Conservation (phyloP, 768 basidiomycete genomes). For the Pleurotus djamor region DNA sequence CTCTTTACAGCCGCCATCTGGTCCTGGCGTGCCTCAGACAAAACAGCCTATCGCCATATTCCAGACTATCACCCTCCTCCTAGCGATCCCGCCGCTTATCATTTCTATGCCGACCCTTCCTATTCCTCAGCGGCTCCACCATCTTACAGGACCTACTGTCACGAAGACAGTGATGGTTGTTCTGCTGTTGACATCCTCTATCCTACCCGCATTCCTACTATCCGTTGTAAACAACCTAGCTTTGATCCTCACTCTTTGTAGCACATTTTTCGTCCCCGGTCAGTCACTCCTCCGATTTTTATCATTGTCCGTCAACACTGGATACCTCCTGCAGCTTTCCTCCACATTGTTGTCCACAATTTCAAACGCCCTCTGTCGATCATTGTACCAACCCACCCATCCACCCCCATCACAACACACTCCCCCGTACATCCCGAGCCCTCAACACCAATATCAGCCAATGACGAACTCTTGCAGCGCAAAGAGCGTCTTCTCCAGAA, state of each 20-base stretch:
- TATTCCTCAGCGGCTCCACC: constrained; percentile 38
- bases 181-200: constrained; percentile 39
- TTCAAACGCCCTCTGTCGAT: constrained; percentile 85
- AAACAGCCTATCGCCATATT: constrained; percentile 38
- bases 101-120: constrained; percentile 54
- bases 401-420: constrained; percentile 28
- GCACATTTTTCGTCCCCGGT: constrained; percentile 68
- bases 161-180: constrained; percentile 41
- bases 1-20: constrained; percentile 12
- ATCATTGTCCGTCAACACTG: not conserved
- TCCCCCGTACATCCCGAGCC: constrained; percentile 16
- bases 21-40: constrained; percentile 18
- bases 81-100: constrained; percentile 59
- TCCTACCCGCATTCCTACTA: constrained; percentile 37
- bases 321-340: constrained; percentile 41
- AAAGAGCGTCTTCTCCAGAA: constrained; percentile 87
- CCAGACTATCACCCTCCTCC: constrained; percentile 48
- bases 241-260: constrained; percentile 47
- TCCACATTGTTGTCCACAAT: constrained; percentile 82
- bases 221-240: constrained; percentile 43
- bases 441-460: constrained; percentile 18
- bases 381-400: constrained; percentile 51
- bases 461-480: constrained; percentile 75
- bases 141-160: constrained; percentile 37
- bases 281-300: constrained; percentile 8